Evolutionary conservation across 2,329 filamentous ascomycete species (phyloP).

Genomic region (Fusarium proliferatum): DNA sequence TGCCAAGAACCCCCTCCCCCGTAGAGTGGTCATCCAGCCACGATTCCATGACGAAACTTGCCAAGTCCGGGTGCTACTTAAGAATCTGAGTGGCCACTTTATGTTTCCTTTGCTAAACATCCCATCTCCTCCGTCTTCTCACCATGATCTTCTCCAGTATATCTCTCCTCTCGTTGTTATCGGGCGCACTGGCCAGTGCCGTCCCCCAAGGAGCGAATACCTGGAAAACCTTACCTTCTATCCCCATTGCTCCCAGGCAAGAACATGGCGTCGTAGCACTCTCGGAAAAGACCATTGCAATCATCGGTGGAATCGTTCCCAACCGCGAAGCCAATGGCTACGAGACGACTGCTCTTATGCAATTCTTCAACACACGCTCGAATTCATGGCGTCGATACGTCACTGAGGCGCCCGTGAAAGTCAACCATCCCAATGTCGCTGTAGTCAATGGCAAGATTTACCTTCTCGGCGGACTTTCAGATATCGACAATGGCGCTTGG

Average conservation of each 20-base stretch:
- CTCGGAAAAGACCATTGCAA: constrained; percentile 38
- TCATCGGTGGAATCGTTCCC: constrained; percentile 45
- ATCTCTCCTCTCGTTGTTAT: constrained; percentile 3
- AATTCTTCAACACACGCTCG: constrained; percentile 47
- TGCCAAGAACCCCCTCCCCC: constrained; percentile 9
- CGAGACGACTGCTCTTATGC: constrained; percentile 43
- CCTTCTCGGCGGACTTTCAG: constrained; percentile 51
- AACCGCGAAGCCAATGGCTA: constrained; percentile 15
- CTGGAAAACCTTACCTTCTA: constrained; percentile 41
- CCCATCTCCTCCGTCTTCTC: neutral
- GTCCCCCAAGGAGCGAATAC: constrained; percentile 5
- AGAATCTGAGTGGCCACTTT: neutral
- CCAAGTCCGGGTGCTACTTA: constrained; percentile 14
- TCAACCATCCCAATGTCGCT: constrained; percentile 54
- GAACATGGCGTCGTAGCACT: constrained; percentile 44
- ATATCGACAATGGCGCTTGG: constrained; percentile 42
- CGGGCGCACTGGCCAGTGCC: constrained; percentile 9
- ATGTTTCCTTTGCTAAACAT: neutral
- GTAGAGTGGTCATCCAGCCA: constrained; percentile 9
- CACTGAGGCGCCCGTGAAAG: constrained; percentile 43
- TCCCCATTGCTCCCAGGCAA: constrained; percentile 42
- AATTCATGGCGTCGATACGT: constrained; percentile 45
- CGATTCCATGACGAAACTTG: constrained; percentile 19
- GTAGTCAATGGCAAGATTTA: constrained; percentile 52
- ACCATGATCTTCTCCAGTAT: constrained; percentile 3